Evolutionary conservation across 225 moss, liverwort and hornwort genomes (phyloP), one percentile per base, ranked within the genome.

Genomic region (Anthoceros angustus): DNA sequence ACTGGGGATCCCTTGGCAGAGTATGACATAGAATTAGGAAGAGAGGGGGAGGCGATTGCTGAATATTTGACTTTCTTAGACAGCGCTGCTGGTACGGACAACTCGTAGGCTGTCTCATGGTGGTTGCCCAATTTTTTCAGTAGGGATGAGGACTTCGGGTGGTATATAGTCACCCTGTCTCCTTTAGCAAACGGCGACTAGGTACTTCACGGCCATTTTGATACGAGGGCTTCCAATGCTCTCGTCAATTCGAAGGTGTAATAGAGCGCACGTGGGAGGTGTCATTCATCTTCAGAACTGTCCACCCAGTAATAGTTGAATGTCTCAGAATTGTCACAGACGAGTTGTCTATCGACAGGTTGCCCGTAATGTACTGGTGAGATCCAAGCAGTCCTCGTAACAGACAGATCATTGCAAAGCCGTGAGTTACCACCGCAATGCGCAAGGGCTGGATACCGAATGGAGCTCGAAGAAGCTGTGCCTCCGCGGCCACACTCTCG

Each of bases 11-110:
- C 88, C 38, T 77, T 86, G 21, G 86, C 84, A 43, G 90, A 91
- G 74, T 95, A 95, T 67, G 91, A 95, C 67, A 85, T 95, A 70
- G 91, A 95, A 70, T 82, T 95, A 61, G 75, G 76, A 63, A 88
- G 82, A 63, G 94, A 95, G 80, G 94, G 94, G 25, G 81, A 86
- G 39, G 88, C 91, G 5, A 90, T 95, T 64, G 69, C 63, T 21
- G 86, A 91, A 68, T 95, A 95, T 65, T 73, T 91, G 39, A 67
- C 60, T 16, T 77, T 95, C 68, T 72, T 85, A n/a, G 77, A 82
- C 72, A 84, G 82, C 77, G 75, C 46, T 40, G 63, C 62, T 39
- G 10, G 67, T 66, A 74, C 48, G 61, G 18, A 61, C 65, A 26
- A 64, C 42, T 21, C 74, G 62, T 70, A 18, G 26, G 6, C 6